These are phyloP conservation scores for Saururus chinensis DNA, from an alignment of 164 flowering plant species.

Conservation along the genomic window DNA sequence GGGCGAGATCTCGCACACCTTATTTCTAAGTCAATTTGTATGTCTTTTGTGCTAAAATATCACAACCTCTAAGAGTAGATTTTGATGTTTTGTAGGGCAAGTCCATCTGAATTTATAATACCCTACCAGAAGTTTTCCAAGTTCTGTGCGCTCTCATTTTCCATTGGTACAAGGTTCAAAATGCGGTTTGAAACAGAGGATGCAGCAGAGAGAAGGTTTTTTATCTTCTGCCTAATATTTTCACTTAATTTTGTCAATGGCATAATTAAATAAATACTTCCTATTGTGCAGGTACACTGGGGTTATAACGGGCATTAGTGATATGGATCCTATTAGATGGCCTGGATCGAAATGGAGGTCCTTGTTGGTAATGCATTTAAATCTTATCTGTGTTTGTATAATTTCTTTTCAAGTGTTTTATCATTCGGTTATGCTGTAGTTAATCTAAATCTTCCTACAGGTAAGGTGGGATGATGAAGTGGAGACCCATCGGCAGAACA, in stretches of 20 bases:
- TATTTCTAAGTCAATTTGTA: neutral
- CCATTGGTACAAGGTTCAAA: slow-evolving; percentile 76
- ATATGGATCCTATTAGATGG: slow-evolving; percentile 78
- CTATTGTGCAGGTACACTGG: slow-evolving; percentile 53
- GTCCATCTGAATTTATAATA: slow-evolving; percentile 66
- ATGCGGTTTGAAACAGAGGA: slow-evolving; percentile 87
- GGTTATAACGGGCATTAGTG: slow-evolving; percentile 56
- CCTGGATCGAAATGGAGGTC: slow-evolving; percentile 89
- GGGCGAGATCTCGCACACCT: neutral
- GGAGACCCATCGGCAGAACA: slow-evolving; percentile 38
- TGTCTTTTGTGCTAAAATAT: neutral
- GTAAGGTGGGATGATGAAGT: slow-evolving; percentile 83
- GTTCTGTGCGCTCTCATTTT: slow-evolving; percentile 39
- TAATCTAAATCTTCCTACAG: slow-evolving; percentile 26
- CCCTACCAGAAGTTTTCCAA: slow-evolving; percentile 56
- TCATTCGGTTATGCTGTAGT: neutral
- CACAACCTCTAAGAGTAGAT: neutral
- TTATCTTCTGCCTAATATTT: neutral
- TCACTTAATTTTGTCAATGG: neutral
- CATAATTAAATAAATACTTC: neutral
- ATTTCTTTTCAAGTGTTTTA: neutral
- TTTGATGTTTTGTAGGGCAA: slow-evolving; percentile 37
- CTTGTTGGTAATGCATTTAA: slow-evolving; percentile 45
- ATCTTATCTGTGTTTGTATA: neutral
- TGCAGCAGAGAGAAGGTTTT: slow-evolving; percentile 77